phyloP scores from a whole-genome alignment of 2,329 filamentous ascomycete species.

The Curvularia sp. region DNA sequence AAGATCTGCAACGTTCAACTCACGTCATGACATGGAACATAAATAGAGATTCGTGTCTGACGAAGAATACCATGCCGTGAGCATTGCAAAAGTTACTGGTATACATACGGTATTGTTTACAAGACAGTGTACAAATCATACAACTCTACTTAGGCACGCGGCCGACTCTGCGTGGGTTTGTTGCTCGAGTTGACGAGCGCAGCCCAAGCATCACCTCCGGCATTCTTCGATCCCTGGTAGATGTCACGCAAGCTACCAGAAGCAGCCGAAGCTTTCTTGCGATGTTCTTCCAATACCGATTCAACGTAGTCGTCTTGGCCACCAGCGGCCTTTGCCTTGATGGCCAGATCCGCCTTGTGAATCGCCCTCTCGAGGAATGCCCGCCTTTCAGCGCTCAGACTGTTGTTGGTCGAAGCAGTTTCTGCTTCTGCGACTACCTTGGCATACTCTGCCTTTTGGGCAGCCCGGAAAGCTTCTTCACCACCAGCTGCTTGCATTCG shows the following conservation, averaged over 20 bases:
- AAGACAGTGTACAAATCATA: neutral
- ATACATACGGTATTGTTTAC: slow-evolving; percentile 8
- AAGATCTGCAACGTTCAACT: neutral
- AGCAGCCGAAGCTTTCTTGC: neutral
- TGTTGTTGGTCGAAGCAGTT: slow-evolving; percentile 26
- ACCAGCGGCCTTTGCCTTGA: slow-evolving; percentile 24
- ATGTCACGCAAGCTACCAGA: slow-evolving; percentile 4
- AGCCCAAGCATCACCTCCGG: slow-evolving; percentile 26
- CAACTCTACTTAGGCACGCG: slow-evolving; percentile 8
- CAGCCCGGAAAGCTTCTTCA: slow-evolving; percentile 16
- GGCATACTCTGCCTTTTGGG: slow-evolving; percentile 20
- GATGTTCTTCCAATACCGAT: slow-evolving; percentile 19
- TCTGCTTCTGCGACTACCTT: slow-evolving; percentile 28
- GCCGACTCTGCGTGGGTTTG: slow-evolving; percentile 10
- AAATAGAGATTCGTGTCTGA: neutral
- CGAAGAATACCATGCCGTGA: neutral
- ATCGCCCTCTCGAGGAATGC: slow-evolving; percentile 27
- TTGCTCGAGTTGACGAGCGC: slow-evolving; percentile 26
- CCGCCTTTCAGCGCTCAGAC: slow-evolving; percentile 21
- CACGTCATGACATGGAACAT: neutral
- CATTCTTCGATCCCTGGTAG: slow-evolving; percentile 10
- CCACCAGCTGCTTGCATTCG: slow-evolving; percentile 23
- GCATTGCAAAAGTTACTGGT: slow-evolving; percentile 1
- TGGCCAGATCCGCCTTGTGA: slow-evolving; percentile 30
- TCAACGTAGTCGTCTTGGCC: slow-evolving; percentile 29